Evolutionary conservation across 257 asterid genomes (phyloP).

Genomic region (Primulina eburnea): DNA sequence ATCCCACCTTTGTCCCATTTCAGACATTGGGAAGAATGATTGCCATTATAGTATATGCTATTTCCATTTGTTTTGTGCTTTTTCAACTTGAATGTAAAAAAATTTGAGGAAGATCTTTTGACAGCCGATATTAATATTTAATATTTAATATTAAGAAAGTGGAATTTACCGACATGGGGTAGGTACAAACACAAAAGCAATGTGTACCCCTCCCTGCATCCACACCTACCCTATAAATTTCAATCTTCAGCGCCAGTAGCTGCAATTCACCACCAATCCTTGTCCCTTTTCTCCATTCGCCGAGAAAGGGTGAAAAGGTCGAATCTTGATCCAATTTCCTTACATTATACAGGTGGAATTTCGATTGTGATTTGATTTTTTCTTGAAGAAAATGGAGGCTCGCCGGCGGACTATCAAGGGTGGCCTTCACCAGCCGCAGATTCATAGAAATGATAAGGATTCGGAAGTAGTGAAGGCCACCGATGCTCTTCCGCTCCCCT

Average conservation of each 20-base stretch:
- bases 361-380: neutral
- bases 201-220: neutral
- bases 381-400: slow-evolving; percentile 18
- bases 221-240: neutral
- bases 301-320: neutral
- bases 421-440: neutral
- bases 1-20: no score
- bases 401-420: slow-evolving; percentile 8
- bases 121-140: no score
- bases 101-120: no score
- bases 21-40: no score
- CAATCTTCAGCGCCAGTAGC: neutral
- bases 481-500: slow-evolving; percentile 33
- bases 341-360: neutral
- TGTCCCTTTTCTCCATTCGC: slow-evolving; percentile 6
- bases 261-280: neutral
- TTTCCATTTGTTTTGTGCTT: no score
- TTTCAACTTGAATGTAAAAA: no score
- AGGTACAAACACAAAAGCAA: neutral
- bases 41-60: no score
- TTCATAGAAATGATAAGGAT: neutral
- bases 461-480: slow-evolving; percentile 19
- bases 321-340: neutral
- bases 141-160: neutral
- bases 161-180: neutral